Conservation (phyloP, 2,329 filamentous ascomycete species). For the Colletotrichum sp. region DNA sequence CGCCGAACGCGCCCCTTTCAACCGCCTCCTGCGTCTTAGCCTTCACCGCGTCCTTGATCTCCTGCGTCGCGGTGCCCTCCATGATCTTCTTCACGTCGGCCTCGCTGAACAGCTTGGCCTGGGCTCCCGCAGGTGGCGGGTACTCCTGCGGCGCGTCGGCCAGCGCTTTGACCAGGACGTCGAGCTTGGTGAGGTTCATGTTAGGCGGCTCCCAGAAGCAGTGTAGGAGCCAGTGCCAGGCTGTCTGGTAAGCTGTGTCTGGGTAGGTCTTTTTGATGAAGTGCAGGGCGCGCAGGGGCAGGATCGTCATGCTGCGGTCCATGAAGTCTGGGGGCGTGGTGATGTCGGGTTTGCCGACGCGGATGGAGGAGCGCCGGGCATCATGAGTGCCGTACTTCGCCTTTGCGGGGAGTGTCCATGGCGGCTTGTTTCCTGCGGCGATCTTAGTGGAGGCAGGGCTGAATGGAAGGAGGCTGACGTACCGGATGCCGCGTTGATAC, state of each 20-base stretch:
- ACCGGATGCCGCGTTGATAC: conserved; percentile 66
- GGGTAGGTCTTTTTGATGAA: conserved; percentile 67
- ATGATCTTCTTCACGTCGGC: conserved; percentile 62
- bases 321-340: conserved; percentile 49
- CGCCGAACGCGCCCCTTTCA: conserved; percentile 73
- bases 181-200: conserved; percentile 63
- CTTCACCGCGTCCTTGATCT: conserved; percentile 52
- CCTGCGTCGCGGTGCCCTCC: conserved; percentile 50
- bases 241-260: conserved; percentile 50
- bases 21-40: conserved; percentile 65
- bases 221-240: conserved; percentile 61
- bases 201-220: conserved; percentile 67
- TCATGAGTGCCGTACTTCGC: conserved; percentile 58
- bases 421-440: conserved; percentile 70
- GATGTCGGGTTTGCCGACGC: conserved; percentile 40
- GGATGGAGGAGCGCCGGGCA: conserved; percentile 39
- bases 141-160: conserved; percentile 27
- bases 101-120: conserved; percentile 47
- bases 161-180: conserved; percentile 49
- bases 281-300: conserved; percentile 70
- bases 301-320: conserved; percentile 43
- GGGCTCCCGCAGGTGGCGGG: conserved; percentile 7
- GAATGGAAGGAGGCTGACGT: not conserved
- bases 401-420: conserved; percentile 75
- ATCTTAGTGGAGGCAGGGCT: not conserved